Percentiles rank a stretch among this genome's conserved stretches.
These are phyloP conservation scores for Alternaria burnsii DNA, from an alignment of 2,329 filamentous ascomycete genomes.

Conservation along the genomic window DNA sequence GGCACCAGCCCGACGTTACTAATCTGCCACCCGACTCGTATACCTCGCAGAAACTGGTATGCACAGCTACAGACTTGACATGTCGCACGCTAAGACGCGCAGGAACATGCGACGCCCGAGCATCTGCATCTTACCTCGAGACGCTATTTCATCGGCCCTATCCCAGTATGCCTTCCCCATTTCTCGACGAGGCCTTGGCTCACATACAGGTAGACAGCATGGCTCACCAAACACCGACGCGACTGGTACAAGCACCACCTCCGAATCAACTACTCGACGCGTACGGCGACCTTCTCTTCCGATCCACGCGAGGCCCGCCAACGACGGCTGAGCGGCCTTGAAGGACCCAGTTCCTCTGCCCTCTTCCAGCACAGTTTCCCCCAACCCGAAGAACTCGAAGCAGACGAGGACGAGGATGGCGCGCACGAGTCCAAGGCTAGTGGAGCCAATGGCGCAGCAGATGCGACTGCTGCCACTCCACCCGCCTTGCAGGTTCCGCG, in stretches of 20 bases:
- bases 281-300: constrained; percentile 61
- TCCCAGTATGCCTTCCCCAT: constrained; percentile 55
- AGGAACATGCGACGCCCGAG: constrained; percentile 68
- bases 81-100: constrained; percentile 22
- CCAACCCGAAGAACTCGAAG: constrained; percentile 50
- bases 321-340: constrained; percentile 53
- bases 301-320: constrained; percentile 56
- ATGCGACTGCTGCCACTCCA: constrained; percentile 31
- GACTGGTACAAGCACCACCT: constrained; percentile 67
- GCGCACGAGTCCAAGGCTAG: constrained; percentile 16
- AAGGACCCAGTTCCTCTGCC: constrained; percentile 51
- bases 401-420: constrained; percentile 38
- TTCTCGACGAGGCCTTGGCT: constrained; percentile 18
- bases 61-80: constrained; percentile 8
- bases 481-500: constrained; percentile 45
- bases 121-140: constrained; percentile 69
- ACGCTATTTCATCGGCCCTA: constrained; percentile 71
- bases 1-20: constrained; percentile 45
- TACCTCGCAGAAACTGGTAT: constrained; percentile 63
- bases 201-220: constrained; percentile 57
- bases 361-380: constrained; percentile 54
- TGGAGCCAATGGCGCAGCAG: constrained; percentile 24
- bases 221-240: constrained; percentile 69
- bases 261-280: constrained; percentile 55
- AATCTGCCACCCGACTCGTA: constrained; percentile 60